phyloP scores from a whole-genome alignment of 306 rosid genomes.

The Prunus fruticosa region DNA sequence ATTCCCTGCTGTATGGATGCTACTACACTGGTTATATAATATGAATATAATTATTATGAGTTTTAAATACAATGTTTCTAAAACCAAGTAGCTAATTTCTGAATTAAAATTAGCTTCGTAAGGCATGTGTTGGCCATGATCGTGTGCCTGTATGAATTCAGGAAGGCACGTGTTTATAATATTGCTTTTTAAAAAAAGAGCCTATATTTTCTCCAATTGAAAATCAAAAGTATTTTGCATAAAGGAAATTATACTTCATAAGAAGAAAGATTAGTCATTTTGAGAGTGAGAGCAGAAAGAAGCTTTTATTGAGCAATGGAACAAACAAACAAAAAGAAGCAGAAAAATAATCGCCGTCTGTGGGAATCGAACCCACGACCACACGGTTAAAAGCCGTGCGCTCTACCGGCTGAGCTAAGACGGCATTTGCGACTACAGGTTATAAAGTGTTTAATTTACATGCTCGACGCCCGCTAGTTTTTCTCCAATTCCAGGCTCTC shows the following conservation, averaged over 20 bases:
- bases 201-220: no score
- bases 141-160: no score
- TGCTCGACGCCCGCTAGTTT: background rate
- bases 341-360: constrained; percentile 6
- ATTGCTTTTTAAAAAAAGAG: no score
- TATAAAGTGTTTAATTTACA: accelerated
- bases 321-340: background rate
- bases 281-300: no score
- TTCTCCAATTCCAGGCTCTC: background rate
- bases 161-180: no score
- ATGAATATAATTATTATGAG: background rate
- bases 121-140: no score
- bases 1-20: background rate
- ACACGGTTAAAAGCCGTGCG: constrained; percentile 42
- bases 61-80: background rate
- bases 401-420: constrained; percentile 45
- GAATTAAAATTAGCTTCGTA: background rate
- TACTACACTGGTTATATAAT: background rate
- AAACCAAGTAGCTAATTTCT: background rate
- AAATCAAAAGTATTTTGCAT: no score
- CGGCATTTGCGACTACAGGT: background rate
- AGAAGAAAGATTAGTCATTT: no score
- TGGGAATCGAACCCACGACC: constrained; percentile 44
- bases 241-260: no score
- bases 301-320: no score